Conservation (phyloP, 805 yeast genomes). For the Sugiyamaella smithiae region DNA sequence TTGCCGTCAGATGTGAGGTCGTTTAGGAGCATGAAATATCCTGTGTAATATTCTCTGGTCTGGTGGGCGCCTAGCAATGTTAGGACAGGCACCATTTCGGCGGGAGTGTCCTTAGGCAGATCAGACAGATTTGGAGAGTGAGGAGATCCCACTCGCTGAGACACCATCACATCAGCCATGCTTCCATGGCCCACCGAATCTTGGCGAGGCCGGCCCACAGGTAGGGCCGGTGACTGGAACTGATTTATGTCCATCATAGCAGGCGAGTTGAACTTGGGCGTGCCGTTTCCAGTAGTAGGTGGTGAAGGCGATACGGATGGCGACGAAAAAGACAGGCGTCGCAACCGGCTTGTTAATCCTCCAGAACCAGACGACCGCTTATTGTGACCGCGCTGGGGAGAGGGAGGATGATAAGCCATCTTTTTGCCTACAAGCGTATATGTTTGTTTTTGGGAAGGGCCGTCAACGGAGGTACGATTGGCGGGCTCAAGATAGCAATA, state of each 20-base stretch:
- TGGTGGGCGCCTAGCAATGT: conserved; percentile 70
- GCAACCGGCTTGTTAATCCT: conserved; percentile 9
- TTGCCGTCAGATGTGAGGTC: conserved; percentile 62
- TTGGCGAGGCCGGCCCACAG: background rate
- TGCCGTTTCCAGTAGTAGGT: conserved; percentile 12
- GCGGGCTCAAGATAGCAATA: background rate
- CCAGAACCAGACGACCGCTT: conserved; percentile 8
- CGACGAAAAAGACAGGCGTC: conserved; percentile 9
- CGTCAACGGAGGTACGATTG: background rate
- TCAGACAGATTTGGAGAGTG: conserved; percentile 5
- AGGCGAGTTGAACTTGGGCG: too few relatives aligned
- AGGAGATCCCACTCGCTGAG: conserved; percentile 10
- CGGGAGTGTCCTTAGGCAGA: conserved; percentile 43
- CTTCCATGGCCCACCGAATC: background rate
- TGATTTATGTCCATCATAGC: conserved; percentile 15
- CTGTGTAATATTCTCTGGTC: conserved; percentile 59
- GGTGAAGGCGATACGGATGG: conserved; percentile 8
- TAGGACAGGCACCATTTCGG: conserved; percentile 68
- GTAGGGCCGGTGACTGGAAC: background rate
- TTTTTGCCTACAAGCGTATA: background rate
- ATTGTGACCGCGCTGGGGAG: conserved; percentile 2
- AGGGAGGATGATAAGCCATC: conserved; percentile 1
- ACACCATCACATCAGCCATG: background rate
- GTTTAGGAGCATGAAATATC: conserved; percentile 44
- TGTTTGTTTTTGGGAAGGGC: conserved; percentile 1